Evolutionary conservation across 1,284 basidiomycete species (phyloP).

Genomic region (Austropuccinia psidii): DNA sequence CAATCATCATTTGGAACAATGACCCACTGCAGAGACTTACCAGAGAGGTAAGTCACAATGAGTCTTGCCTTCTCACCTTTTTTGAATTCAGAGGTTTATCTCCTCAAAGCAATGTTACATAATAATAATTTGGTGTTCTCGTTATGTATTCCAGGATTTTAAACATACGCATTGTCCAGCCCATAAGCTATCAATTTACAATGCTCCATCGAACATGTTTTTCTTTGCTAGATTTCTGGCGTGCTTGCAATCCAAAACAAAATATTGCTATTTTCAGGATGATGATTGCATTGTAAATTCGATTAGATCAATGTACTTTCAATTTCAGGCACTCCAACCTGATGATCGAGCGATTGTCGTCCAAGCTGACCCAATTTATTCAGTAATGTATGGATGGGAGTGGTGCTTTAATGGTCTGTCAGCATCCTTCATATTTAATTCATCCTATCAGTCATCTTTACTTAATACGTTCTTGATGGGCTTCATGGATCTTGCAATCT

Average conservation of each 20-base stretch:
- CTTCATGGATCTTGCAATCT: too few relatives aligned
- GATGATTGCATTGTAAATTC: constrained; percentile 44
- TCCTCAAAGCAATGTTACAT: too few relatives aligned
- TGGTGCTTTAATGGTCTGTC: constrained; percentile 43
- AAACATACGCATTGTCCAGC: constrained; percentile 39
- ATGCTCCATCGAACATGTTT: constrained; percentile 43
- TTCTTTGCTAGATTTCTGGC: constrained; percentile 44
- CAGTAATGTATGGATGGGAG: constrained; percentile 41
- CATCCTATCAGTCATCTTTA: not conserved
- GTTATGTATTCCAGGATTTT: constrained; percentile 37
- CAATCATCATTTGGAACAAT: constrained; percentile 35
- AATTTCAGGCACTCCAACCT: constrained; percentile 41
- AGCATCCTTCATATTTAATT: not conserved
- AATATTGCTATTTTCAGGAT: constrained; percentile 45
- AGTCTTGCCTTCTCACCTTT: too few relatives aligned
- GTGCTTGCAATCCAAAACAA: constrained; percentile 40
- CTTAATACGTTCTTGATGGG: too few relatives aligned
- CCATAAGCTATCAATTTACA: constrained; percentile 40
- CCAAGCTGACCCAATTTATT: constrained; percentile 36
- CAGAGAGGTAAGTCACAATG: constrained; percentile 9
- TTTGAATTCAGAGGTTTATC: too few relatives aligned
- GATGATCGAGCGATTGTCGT: constrained; percentile 39
- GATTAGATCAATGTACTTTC: constrained; percentile 41
- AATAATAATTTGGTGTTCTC: not conserved
- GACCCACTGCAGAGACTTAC: not conserved